Evolutionary conservation across 2,329 filamentous ascomycete genomes (phyloP).

Genomic region (Penicillium brasilianum): DNA sequence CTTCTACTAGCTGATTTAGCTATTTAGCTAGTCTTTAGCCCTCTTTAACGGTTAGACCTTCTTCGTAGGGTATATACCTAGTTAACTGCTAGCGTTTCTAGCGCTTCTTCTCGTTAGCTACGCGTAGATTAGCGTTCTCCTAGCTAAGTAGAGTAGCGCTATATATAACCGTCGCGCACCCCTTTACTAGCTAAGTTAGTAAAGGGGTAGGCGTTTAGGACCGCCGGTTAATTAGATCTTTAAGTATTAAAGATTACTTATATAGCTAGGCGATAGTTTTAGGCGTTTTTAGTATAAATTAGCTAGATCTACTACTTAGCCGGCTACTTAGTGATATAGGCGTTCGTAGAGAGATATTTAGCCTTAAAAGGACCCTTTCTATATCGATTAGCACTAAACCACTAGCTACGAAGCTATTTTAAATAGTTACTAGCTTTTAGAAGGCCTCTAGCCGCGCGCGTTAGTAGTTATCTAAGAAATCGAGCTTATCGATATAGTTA

Average conservation of each 20-base stretch:
- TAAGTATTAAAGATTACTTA: constrained; percentile 10
- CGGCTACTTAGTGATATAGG: background rate
- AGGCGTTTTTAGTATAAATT: constrained; percentile 5
- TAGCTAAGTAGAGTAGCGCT: background rate
- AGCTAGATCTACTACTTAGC: constrained; percentile 12
- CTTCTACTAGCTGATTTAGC: background rate
- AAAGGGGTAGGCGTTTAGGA: too few species aligned
- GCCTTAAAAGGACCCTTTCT: constrained; percentile 1
- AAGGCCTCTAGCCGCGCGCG: background rate
- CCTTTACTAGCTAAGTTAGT: too few species aligned
- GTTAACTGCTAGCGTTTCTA: constrained; percentile 9
- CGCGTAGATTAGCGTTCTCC: constrained; percentile 7
- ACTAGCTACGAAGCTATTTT: constrained; percentile 1
- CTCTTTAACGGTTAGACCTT: constrained; percentile 9
- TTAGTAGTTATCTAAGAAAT: background rate
- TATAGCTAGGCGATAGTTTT: constrained; percentile 2
- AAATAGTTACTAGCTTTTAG: background rate
- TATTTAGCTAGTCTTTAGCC: constrained; percentile 7
- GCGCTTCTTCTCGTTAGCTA: constrained; percentile 6
- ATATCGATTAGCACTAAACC: background rate
- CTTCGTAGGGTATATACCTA: constrained; percentile 11
- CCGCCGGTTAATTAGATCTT: too few species aligned
- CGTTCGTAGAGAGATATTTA: constrained; percentile 13
- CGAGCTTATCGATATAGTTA: constrained; percentile 2
- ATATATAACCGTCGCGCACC: background rate